Conservation (phyloP, 306 rosid genomes). For the Hippophae gyantsensis region DNA sequence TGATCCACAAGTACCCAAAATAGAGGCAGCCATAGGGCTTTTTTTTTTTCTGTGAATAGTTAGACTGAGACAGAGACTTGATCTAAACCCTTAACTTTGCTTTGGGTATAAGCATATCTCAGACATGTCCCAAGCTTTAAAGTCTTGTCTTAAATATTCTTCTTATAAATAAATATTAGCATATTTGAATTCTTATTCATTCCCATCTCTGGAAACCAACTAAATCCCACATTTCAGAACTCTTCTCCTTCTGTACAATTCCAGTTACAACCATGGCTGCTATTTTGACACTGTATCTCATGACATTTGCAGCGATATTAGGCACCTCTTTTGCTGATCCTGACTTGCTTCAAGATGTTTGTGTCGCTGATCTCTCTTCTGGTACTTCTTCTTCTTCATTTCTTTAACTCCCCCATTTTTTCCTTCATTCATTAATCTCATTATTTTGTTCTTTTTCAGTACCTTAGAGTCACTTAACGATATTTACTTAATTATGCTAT, state of each 20-base stretch:
- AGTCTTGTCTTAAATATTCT: slow-evolving; percentile 1
- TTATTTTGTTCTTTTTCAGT: no score
- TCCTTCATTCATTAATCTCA: neutral
- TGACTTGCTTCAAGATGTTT: slow-evolving; percentile 79
- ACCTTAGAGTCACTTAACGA: no score
- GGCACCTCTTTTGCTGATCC: slow-evolving; percentile 51
- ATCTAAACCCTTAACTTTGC: slow-evolving; percentile 23
- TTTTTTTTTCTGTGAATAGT: no score
- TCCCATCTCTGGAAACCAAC: neutral
- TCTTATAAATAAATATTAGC: neutral
- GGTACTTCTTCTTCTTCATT: slow-evolving; percentile 26
- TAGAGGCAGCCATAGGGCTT: neutral
- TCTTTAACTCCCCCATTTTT: neutral
- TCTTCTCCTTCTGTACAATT: neutral
- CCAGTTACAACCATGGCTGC: slow-evolving; percentile 27
- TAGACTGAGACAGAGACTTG: neutral
- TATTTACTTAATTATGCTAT: no score
- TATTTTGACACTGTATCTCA: slow-evolving; percentile 9
- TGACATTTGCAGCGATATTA: slow-evolving; percentile 31
- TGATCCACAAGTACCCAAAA: neutral
- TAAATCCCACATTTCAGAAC: neutral
- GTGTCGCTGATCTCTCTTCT: slow-evolving; percentile 68
- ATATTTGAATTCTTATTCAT: neutral
- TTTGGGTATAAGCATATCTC: slow-evolving; percentile 12
- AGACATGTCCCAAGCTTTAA: slow-evolving; percentile 28